These are phyloP conservation scores for Powellomyces hirtus DNA, from an alignment of 192 early-diverging fungal species.

Conservation along the genomic window DNA sequence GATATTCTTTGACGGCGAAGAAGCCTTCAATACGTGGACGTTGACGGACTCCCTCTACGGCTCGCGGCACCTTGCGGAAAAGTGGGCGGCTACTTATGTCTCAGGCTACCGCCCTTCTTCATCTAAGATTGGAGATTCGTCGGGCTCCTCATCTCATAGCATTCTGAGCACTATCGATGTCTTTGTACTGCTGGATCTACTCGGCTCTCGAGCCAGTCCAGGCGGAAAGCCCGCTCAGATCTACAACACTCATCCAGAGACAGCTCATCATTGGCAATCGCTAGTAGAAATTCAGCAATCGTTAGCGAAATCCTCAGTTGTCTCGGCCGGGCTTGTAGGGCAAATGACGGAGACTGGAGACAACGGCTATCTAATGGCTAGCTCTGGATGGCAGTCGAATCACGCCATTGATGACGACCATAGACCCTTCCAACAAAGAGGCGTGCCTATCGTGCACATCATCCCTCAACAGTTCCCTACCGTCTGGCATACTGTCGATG, in stretches of 20 bases:
- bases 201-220: conserved; percentile 51
- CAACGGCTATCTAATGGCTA: conserved; percentile 35
- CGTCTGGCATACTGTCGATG: conserved; percentile 81
- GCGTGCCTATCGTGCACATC: conserved; percentile 82
- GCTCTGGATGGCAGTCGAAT: not conserved
- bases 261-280: conserved; percentile 66
- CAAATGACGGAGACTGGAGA: not conserved
- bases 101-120: not conserved
- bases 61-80: conserved; percentile 75
- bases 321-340: conserved; percentile 13
- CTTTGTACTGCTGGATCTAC: conserved; percentile 84
- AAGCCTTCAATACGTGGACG: conserved; percentile 80
- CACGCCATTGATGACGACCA: conserved; percentile 70
- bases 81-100: conserved; percentile 63
- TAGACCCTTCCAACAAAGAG: conserved; percentile 73
- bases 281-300: conserved; percentile 68
- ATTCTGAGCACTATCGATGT: conserved; percentile 75
- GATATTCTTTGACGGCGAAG: conserved; percentile 98
- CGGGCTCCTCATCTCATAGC: conserved; percentile 10
- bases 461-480: conserved; percentile 83
- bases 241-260: conserved; percentile 61
- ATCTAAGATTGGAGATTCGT: not conserved
- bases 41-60: conserved; percentile 86
- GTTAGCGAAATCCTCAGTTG: conserved; percentile 38
- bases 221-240: conserved; percentile 39